A percentile compares a stretch with the other conserved stretches of the same genome.
Conservation (phyloP, 805 yeast genomes). For the Candida anglica region DNA sequence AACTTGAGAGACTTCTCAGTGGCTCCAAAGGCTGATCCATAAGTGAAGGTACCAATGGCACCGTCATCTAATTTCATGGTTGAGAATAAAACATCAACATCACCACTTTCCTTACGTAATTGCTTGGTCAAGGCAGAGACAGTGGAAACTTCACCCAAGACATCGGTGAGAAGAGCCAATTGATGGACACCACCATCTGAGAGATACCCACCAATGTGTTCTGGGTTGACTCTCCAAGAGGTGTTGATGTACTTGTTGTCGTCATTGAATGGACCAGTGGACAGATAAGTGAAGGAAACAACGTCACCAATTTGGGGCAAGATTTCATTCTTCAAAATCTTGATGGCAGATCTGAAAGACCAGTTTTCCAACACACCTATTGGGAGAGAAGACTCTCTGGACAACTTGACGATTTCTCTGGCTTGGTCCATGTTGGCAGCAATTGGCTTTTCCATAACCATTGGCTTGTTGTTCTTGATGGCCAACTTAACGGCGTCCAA, state of each 20-base stretch:
- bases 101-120: constrained; percentile 71
- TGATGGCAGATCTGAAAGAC: constrained; percentile 64
- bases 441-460: constrained; percentile 85
- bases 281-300: constrained; percentile 64
- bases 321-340: constrained; percentile 45
- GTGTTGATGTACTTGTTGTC: constrained; percentile 63
- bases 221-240: constrained; percentile 84
- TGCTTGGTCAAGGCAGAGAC: constrained; percentile 78
- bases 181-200: constrained; percentile 98
- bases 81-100: constrained; percentile 76
- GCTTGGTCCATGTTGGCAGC: constrained; percentile 86
- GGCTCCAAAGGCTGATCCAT: constrained; percentile 85
- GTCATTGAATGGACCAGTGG: constrained; percentile 69
- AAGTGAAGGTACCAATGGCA: constrained; percentile 78
- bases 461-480: constrained; percentile 69
- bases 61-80: constrained; percentile 58
- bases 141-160: constrained; percentile 68
- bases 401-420: constrained; percentile 64
- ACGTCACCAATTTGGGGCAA: constrained; percentile 71
- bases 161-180: constrained; percentile 77
- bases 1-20: constrained; percentile 65
- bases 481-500: constrained; percentile 66
- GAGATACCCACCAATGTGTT: constrained; percentile 88
- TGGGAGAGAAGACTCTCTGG: constrained; percentile 60
- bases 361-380: constrained; percentile 84